These are phyloP conservation scores for Colletotrichum shisoi DNA, from an alignment of 2,329 filamentous ascomycete species.

Conservation along the genomic window DNA sequence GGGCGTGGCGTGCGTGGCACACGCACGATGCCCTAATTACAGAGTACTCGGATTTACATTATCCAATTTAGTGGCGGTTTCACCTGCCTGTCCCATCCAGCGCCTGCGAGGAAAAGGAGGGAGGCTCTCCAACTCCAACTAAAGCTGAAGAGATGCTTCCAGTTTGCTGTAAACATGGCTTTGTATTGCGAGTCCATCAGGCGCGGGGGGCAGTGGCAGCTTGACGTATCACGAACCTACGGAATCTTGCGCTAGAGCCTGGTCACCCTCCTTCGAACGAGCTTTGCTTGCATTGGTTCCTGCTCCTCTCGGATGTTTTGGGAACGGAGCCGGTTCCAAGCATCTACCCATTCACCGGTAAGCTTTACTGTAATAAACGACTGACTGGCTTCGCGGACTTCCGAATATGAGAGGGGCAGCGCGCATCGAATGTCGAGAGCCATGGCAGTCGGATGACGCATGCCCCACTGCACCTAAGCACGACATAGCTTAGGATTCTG, in stretches of 20 bases:
- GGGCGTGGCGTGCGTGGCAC: too few relatives aligned
- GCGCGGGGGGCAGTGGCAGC: not conserved
- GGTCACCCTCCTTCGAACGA: not conserved
- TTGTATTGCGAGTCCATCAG: not conserved
- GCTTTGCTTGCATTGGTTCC: not conserved
- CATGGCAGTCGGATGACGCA: not conserved
- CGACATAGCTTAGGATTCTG: not conserved
- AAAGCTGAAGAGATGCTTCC: not conserved
- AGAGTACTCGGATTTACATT: not conserved
- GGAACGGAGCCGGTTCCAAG: not conserved
- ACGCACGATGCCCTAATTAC: not conserved
- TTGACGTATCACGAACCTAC: not conserved
- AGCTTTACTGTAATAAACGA: not conserved
- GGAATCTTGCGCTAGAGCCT: not conserved
- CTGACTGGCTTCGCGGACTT: slow-evolving; percentile 7
- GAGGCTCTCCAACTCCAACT: not conserved
- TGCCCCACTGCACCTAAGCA: not conserved
- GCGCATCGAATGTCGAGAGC: not conserved
- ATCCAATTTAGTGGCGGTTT: slow-evolving; percentile 19
- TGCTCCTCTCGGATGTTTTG: not conserved
- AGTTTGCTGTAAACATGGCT: not conserved
- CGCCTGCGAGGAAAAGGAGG: not conserved
- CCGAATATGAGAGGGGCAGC: not conserved
- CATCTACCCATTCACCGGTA: too few relatives aligned
- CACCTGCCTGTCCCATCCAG: not conserved